Evolutionary conservation across 306 rosid genomes (phyloP), one percentile per base, ranked within the genome.

Genomic region (Casuarina equisetifolia): DNA sequence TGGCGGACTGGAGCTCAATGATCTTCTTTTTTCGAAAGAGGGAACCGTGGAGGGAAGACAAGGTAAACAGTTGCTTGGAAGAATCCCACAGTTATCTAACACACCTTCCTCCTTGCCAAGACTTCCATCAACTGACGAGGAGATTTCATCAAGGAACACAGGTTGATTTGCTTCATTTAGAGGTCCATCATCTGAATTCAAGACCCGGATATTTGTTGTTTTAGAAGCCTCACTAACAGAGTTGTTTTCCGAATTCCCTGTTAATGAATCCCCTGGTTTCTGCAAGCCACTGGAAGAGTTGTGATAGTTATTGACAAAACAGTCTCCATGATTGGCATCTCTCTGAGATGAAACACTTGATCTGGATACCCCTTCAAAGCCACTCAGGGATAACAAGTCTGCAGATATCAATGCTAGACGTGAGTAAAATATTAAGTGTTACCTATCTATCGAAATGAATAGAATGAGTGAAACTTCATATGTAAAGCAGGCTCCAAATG

Each of bases 21-120:
- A 85, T 80, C 94, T 86, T 86, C 98, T 88, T 84, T 95, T 95
- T 53, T 92, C 98, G 16, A 88, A 48, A 0, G 95, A 79, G 54
- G 89, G 82, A 62, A 88, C 70, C 6, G 91, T 86, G 20, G 99
- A 88, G 58, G 89, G 90, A 81, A 96, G 97, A 83, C 93, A 96
- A 13, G 99, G 97, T 84, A 96, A 86, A 79, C 99, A 96, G 79
- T 84, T 88, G 84, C 85, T 86, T 12, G 97, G 94, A 70, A 91
- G 84, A 85, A 95, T 95, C 81, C 97, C 97, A 76, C 99, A 95
- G 67, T 91, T 85, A 46, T 96, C 97, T 83, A 92, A 59, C 49
- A 90, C 17, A 38, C 90, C 90, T 36, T 81, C 91, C 40, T 82
- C 98, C 84, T 84, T 91, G 76, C 81, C 81, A 39, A 92, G 83